A percentile compares a stretch with the other conserved stretches of the same genome.
phyloP scores from a whole-genome alignment of 176 grass and related monocot genomes.

The Luzula sylvatica region DNA sequence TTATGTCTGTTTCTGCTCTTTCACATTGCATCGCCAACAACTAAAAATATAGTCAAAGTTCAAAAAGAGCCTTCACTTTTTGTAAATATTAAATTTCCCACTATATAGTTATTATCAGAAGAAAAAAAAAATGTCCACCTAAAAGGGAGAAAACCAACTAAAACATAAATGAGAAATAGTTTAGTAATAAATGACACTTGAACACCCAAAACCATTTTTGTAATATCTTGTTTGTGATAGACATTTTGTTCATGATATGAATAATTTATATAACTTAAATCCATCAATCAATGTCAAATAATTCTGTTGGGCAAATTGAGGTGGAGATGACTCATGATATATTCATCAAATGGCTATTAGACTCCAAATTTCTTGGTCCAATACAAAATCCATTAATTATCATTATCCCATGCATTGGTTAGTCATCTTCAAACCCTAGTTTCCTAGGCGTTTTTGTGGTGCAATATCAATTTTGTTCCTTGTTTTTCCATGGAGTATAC shows the following conservation, averaged over 20 bases:
- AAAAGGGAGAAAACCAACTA: too few species aligned
- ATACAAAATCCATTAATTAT: conserved; percentile 3
- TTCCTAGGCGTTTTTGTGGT: background rate
- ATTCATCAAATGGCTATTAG: background rate
- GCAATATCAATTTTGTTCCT: background rate
- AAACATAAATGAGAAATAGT: too few species aligned
- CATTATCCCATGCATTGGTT: conserved; percentile 18
- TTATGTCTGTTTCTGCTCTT: background rate
- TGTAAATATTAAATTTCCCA: conserved; percentile 7
- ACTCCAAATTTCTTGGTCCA: background rate
- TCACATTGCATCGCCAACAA: background rate
- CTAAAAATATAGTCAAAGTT: background rate
- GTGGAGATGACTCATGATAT: background rate
- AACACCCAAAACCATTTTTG: too few species aligned
- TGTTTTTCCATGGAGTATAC: background rate
- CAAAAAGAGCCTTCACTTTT: background rate
- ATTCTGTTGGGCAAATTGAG: background rate
- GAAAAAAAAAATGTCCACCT: too few species aligned
- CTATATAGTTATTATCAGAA: too few species aligned
- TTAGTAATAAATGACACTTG: too few species aligned
- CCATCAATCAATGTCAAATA: background rate
- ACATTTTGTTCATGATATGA: too few species aligned
- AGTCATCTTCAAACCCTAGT: conserved; percentile 2
- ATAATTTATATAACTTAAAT: too few species aligned
- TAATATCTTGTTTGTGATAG: too few species aligned